Conservation (phyloP, 2,329 filamentous ascomycete species). For the Sarocladium kiliense region DNA sequence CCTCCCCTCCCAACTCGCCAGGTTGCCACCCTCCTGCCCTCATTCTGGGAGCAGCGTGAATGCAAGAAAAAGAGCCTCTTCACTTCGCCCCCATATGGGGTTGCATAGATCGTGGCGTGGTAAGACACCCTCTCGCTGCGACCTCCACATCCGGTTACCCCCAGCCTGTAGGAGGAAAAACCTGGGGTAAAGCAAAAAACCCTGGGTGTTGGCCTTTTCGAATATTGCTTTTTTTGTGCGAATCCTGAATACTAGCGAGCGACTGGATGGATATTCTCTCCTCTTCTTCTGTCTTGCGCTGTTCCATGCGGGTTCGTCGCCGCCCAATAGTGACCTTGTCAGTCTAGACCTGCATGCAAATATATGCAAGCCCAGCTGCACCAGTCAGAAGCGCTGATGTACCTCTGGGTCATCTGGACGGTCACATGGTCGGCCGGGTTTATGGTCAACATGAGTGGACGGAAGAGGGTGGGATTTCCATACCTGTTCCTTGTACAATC, state of each 20-base stretch:
- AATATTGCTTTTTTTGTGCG: neutral
- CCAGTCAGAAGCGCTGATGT: neutral
- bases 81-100: too few species aligned
- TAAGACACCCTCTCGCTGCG: too few species aligned
- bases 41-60: neutral
- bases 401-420: neutral
- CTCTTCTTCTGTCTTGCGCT: too few species aligned
- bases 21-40: neutral
- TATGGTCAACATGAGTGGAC: neutral
- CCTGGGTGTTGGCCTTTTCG: neutral
- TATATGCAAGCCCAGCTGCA: constrained; percentile 1
- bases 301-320: too few species aligned
- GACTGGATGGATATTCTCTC: too few species aligned
- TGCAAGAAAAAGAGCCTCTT: neutral
- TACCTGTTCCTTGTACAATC: neutral
- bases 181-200: neutral
- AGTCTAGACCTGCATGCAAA: neutral
- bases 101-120: too few species aligned
- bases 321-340: neutral
- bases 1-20: neutral
- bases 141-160: too few species aligned
- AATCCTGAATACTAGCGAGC: too few species aligned
- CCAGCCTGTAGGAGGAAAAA: neutral
- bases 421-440: neutral
- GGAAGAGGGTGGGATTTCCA: neutral